phyloP scores from a whole-genome alignment of 768 basidiomycete genomes.

The Suillus subluteus region DNA sequence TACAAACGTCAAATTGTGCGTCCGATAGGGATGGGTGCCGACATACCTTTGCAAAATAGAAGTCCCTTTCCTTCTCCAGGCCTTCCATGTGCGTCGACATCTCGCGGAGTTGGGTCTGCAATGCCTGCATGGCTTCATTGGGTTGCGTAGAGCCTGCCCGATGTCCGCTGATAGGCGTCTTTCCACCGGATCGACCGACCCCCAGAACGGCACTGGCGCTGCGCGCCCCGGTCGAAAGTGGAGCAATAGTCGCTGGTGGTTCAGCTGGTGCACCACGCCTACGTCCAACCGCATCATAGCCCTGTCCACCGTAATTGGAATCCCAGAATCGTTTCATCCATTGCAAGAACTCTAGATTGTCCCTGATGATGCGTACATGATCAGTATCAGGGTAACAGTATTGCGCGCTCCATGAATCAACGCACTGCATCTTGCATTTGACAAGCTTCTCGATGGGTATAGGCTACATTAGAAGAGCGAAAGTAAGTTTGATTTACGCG shows the following conservation, averaged over 20 bases:
- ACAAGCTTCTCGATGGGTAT: conserved; percentile 93
- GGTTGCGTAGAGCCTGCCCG: conserved; percentile 68
- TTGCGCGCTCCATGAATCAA: conserved; percentile 25
- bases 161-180: conserved; percentile 72
- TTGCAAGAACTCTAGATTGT: conserved; percentile 98
- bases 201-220: conserved; percentile 37
- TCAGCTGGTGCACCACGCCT: conserved; percentile 79
- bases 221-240: conserved; percentile 49
- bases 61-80: conserved; percentile 96
- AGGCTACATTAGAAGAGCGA: conserved; percentile 56
- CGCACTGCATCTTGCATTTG: conserved; percentile 99
- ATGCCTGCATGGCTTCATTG: conserved; percentile 64
- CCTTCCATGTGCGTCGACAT: conserved; percentile 83
- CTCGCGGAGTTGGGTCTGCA: conserved; percentile 82
- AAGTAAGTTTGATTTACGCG: conserved; percentile 12
- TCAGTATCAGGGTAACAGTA: conserved; percentile 19
- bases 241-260: conserved; percentile 77
- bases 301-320: conserved; percentile 82
- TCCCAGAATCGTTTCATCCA: conserved; percentile 99
- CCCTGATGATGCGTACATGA: conserved; percentile 47
- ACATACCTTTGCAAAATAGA: conserved; percentile 95
- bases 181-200: conserved; percentile 59
- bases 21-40: conserved; percentile 1
- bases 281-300: conserved; percentile 84
- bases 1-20: conserved; percentile 13